Evolutionary conservation across 345 rosid species (phyloP).

Genomic region (Dipteronia dyeriana): DNA sequence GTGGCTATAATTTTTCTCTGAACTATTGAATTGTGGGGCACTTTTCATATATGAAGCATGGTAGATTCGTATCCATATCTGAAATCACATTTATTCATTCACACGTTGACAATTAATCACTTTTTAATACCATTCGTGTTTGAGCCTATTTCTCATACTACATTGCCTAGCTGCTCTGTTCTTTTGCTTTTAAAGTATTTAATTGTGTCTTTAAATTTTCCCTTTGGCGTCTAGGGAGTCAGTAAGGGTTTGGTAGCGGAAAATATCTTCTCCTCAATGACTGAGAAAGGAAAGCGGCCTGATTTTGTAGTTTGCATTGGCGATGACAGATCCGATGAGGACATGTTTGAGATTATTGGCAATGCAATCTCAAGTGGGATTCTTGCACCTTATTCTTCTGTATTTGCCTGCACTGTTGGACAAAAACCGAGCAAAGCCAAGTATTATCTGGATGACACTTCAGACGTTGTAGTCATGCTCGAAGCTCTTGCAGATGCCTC

Average conservation of each 20-base stretch:
- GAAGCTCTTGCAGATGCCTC: conserved; percentile 66
- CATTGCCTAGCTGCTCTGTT: neutral
- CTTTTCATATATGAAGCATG: neutral
- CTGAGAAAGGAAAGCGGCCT: conserved; percentile 41
- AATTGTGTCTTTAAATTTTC: conserved; percentile 3
- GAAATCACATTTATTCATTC: neutral
- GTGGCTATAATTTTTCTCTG: neutral
- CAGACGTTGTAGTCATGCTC: conserved; percentile 60
- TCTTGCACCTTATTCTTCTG: conserved; percentile 45
- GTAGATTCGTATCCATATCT: neutral
- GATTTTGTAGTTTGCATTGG: conserved; percentile 77
- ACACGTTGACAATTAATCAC: neutral
- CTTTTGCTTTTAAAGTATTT: neutral
- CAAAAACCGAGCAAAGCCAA: conserved; percentile 98
- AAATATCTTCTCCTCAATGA: conserved; percentile 56
- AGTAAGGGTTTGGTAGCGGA: conserved; percentile 67
- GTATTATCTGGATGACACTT: conserved; percentile 75
- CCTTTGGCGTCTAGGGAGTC: conserved; percentile 47
- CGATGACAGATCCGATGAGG: conserved; percentile 76
- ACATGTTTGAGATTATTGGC: conserved; percentile 70
- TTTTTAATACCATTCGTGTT: neutral
- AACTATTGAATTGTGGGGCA: neutral
- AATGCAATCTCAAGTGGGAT: conserved; percentile 36
- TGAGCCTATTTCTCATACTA: neutral
- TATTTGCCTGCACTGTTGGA: conserved; percentile 88